Conservation (phyloP, 192 early-diverging fungal species). For the Neocallimastix lanati region DNA sequence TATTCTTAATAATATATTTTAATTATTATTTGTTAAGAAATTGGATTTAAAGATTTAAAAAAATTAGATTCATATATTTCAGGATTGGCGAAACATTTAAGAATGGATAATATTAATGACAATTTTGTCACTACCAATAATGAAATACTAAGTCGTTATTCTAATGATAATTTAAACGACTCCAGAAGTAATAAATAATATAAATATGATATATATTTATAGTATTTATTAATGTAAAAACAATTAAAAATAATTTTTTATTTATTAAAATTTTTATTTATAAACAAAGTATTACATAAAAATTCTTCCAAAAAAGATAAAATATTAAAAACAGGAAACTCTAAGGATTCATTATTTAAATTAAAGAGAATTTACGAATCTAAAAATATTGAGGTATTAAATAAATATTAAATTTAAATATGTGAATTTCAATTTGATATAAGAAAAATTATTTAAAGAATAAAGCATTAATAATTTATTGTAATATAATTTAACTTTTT, state of each 20-base stretch:
- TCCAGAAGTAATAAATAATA: not conserved
- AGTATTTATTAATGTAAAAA: too few species aligned
- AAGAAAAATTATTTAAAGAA: too few species aligned
- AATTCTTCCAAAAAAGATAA: not conserved
- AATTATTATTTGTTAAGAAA: not conserved
- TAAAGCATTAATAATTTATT: too few species aligned
- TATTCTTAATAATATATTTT: too few species aligned
- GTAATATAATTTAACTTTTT: too few species aligned
- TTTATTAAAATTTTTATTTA: too few species aligned
- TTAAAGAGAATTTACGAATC: not conserved
- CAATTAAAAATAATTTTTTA: too few species aligned
- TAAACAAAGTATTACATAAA: not conserved
- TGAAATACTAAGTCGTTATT: not conserved
- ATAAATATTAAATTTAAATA: too few species aligned
- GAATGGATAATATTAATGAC: not conserved
- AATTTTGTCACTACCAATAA: not conserved
- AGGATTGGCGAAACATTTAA: not conserved
- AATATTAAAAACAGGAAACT: not conserved
- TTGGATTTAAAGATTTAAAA: not conserved
- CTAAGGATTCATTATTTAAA: not conserved
- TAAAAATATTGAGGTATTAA: not conserved
- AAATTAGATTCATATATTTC: not conserved
- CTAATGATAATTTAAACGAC: not conserved
- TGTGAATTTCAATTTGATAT: too few species aligned
- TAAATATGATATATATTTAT: too few species aligned